Percentiles rank a stretch among this genome's conserved stretches.
Evolutionary conservation across 805 yeast species (phyloP).

Genomic region (Nakazawaea peltata): DNA sequence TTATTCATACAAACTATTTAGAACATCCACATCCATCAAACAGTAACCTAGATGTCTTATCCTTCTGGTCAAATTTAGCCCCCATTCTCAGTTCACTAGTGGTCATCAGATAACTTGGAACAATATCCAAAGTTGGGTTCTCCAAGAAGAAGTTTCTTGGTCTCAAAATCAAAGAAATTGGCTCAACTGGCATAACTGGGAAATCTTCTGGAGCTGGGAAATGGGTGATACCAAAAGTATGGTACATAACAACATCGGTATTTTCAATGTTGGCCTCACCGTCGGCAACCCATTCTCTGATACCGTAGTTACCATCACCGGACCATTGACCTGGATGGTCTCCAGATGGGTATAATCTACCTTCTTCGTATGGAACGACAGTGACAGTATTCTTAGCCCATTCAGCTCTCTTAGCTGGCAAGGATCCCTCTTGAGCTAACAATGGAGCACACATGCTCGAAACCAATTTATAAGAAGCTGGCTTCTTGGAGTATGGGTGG

Average conservation of each 20-base stretch:
- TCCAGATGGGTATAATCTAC: conserved; percentile 61
- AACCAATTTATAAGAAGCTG: conserved; percentile 57
- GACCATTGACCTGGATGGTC: conserved; percentile 51
- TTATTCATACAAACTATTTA: no score
- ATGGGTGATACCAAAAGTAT: conserved; percentile 65
- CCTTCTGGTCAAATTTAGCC: conserved; percentile 27
- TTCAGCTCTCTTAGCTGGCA: conserved; percentile 61
- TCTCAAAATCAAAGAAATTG: conserved; percentile 52
- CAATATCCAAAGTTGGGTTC: conserved; percentile 60
- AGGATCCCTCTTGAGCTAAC: conserved; percentile 54
- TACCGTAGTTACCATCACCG: conserved; percentile 46
- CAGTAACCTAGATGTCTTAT: conserved; percentile 34
- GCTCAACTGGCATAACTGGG: conserved; percentile 72
- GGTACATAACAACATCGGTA: conserved; percentile 58
- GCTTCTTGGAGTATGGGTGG: conserved; percentile 54
- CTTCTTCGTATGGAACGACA: conserved; percentile 58
- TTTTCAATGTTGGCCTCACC: conserved; percentile 41
- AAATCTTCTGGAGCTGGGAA: conserved; percentile 72
- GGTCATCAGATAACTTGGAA: conserved; percentile 38
- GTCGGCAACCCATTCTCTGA: conserved; percentile 48
- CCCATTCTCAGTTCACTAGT: conserved; percentile 23
- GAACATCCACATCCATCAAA: no score
- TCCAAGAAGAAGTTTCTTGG: conserved; percentile 61
- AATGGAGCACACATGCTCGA: conserved; percentile 55
- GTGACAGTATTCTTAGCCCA: conserved; percentile 55